Evolutionary conservation across 148 eudicot species (phyloP).

Genomic region (Cornus florida): DNA sequence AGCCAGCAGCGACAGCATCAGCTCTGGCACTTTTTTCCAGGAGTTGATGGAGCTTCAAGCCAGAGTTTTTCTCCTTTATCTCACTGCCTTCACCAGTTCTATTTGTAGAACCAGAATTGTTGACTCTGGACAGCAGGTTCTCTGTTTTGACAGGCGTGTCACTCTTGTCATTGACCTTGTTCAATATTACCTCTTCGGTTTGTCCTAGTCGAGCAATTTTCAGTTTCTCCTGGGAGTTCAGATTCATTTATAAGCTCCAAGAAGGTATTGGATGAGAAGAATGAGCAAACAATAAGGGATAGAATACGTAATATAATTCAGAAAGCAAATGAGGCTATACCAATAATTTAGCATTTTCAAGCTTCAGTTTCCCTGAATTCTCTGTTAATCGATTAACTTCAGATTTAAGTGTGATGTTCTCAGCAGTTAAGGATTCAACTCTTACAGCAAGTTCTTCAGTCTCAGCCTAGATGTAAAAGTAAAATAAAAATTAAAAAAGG

Average conservation of each 20-base stretch:
- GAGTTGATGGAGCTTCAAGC: conserved; percentile 83
- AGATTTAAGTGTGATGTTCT: conserved; percentile 64
- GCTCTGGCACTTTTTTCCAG: conserved; percentile 62
- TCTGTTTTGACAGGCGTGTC: conserved; percentile 55
- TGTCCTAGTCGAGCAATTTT: conserved; percentile 31
- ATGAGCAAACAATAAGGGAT: no score
- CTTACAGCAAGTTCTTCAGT: conserved; percentile 78
- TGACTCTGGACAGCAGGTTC: conserved; percentile 74
- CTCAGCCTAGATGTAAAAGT: conserved; percentile 63
- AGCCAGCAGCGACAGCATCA: conserved; percentile 89
- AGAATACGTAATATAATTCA: background rate
- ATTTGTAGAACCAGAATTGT: conserved; percentile 52
- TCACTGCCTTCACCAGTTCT: conserved; percentile 27
- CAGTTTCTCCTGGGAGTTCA: conserved; percentile 57
- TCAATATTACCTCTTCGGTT: conserved; percentile 24
- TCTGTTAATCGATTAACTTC: conserved; percentile 65
- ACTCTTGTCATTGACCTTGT: conserved; percentile 28
- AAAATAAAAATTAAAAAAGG: no score
- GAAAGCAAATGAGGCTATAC: conserved; percentile 29
- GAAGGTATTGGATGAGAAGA: background rate
- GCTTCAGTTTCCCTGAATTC: conserved; percentile 67
- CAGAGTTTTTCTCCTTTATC: conserved; percentile 37
- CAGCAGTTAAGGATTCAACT: conserved; percentile 73
- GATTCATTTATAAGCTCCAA: conserved; percentile 16
- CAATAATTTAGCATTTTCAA: conserved; percentile 63